These are phyloP conservation scores for Penicillium turbatum DNA, from an alignment of 495 filamentous ascomycete species.

Conservation along the genomic window DNA sequence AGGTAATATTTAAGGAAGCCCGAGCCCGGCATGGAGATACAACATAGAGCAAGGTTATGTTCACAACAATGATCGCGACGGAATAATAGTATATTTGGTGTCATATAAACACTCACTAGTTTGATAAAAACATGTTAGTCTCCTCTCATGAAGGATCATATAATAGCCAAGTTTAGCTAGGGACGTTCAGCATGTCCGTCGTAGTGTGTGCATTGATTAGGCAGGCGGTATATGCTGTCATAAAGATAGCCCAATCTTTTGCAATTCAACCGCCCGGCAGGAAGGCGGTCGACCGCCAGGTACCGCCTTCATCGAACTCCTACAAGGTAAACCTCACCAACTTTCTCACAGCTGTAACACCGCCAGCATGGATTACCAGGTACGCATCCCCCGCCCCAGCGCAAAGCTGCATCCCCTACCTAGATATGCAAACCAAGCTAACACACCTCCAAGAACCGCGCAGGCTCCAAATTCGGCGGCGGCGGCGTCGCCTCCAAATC, in stretches of 20 bases:
- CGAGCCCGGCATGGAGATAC: too few relatives aligned
- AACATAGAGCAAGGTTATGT: too few relatives aligned
- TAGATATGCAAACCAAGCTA: not conserved
- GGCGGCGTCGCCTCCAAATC: slow-evolving; percentile 92
- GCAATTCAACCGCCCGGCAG: not conserved
- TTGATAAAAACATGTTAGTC: too few relatives aligned
- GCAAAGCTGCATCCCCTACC: not conserved
- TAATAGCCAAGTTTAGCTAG: too few relatives aligned
- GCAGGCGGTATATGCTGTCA: not conserved
- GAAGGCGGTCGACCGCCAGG: not conserved
- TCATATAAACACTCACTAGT: too few relatives aligned
- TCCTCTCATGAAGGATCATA: too few relatives aligned
- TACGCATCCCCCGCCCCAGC: slow-evolving; percentile 19
- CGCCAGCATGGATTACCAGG: slow-evolving; percentile 58
- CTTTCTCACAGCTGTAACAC: slow-evolving; percentile 5
- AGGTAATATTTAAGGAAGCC: slow-evolving; percentile 24
- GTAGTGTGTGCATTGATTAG: not conserved
- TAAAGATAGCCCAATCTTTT: not conserved
- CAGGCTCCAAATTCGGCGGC: slow-evolving; percentile 96
- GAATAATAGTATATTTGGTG: too few relatives aligned
- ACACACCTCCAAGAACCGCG: slow-evolving; percentile 67
- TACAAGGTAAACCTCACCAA: slow-evolving; percentile 19
- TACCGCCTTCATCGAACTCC: slow-evolving; percentile 8
- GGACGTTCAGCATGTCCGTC: too few relatives aligned
- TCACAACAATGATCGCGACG: too few relatives aligned